These are phyloP conservation scores for Solanum virginianum DNA, from an alignment of 257 asterid species.

Conservation along the genomic window DNA sequence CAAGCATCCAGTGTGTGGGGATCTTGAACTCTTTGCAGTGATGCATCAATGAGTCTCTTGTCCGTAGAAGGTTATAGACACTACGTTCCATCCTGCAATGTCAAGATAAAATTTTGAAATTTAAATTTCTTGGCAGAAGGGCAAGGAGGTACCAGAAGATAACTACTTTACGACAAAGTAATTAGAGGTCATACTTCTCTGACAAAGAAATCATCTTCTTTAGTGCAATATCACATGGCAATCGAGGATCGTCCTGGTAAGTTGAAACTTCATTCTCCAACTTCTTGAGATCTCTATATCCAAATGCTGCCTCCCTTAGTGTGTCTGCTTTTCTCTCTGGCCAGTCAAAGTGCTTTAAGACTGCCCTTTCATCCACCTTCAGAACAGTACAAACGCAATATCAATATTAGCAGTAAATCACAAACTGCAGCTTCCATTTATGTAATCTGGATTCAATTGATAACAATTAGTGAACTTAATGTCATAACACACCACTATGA, in stretches of 20 bases:
- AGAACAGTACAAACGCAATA: background rate
- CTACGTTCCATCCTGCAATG: conserved; percentile 65
- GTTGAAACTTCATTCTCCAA: conserved; percentile 56
- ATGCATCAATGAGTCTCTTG: conserved; percentile 59
- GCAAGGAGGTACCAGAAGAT: background rate
- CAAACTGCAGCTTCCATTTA: background rate
- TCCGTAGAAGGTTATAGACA: conserved; percentile 56
- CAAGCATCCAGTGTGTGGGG: conserved; percentile 86
- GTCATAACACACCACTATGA: background rate
- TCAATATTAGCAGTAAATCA: background rate
- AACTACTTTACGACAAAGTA: background rate
- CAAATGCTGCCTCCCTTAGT: conserved; percentile 81
- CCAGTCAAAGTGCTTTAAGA: conserved; percentile 90
- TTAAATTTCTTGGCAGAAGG: background rate
- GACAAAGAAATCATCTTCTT: conserved; percentile 73
- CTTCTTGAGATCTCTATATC: conserved; percentile 68
- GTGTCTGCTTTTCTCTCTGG: conserved; percentile 93
- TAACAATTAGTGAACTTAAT: background rate
- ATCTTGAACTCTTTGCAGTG: conserved; percentile 69
- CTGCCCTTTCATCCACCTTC: conserved; percentile 95
- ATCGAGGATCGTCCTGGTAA: conserved; percentile 54
- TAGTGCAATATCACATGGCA: conserved; percentile 56
- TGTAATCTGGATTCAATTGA: background rate
- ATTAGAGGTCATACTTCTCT: conserved; percentile 44
- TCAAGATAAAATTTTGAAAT: background rate